Conservation (phyloP, 805 yeast genomes). For the Candida parachauliodes region DNA sequence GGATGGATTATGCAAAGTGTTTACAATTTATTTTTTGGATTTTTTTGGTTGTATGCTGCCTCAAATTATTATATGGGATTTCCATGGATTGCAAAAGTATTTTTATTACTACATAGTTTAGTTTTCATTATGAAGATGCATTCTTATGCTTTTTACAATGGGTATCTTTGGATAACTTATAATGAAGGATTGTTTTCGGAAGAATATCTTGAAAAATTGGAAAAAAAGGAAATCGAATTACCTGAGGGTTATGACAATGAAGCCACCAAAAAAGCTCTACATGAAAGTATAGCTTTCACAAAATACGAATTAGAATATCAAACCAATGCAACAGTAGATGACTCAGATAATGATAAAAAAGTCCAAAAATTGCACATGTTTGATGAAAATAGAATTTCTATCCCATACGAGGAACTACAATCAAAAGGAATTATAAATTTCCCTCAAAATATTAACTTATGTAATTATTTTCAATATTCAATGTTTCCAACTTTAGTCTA, state of each 20-base stretch:
- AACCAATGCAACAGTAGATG: constrained; percentile 27
- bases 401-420: constrained; percentile 9
- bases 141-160: constrained; percentile 88
- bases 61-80: constrained; percentile 43
- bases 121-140: constrained; percentile 95
- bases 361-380: constrained; percentile 5
- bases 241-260: constrained; percentile 25
- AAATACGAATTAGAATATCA: constrained; percentile 65
- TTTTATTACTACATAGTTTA: constrained; percentile 75
- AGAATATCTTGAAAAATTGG: constrained; percentile 38
- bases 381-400: constrained; percentile 11
- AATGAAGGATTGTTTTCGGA: constrained; percentile 53
- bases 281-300: constrained; percentile 63
- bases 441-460: constrained; percentile 66
- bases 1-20: constrained; percentile 64
- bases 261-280: constrained; percentile 23
- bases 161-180: constrained; percentile 70
- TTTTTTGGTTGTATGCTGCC: constrained; percentile 54
- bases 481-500: constrained; percentile 90
- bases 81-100: constrained; percentile 91
- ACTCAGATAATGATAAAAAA: constrained; percentile 4
- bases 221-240: constrained; percentile 17
- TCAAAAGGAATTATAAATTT: constrained; percentile 35
- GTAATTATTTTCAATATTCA: constrained; percentile 70
- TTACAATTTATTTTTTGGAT: constrained; percentile 52